phyloP scores from a whole-genome alignment of 2,329 filamentous ascomycete species.

The Trichoderma gracile region DNA sequence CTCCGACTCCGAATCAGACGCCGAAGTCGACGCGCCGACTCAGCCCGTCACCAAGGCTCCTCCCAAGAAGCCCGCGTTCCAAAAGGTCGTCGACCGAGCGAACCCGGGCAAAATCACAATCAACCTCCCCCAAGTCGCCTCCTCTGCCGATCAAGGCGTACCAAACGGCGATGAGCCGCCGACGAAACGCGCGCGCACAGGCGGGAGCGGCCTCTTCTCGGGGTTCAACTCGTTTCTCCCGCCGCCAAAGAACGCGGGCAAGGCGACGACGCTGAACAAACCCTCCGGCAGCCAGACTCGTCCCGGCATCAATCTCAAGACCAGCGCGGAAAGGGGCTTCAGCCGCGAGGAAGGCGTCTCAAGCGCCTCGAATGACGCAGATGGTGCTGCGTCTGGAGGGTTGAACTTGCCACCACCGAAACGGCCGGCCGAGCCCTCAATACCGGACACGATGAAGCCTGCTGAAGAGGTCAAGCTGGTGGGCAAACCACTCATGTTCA shows the following conservation, averaged over 20 bases:
- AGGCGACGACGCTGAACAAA: slow-evolving; percentile 32
- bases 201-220: slow-evolving; percentile 62
- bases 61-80: slow-evolving; percentile 62
- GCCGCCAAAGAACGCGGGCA: slow-evolving; percentile 67
- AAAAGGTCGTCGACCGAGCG: slow-evolving; percentile 77
- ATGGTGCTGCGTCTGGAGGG: slow-evolving; percentile 31
- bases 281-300: slow-evolving; percentile 34
- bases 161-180: slow-evolving; percentile 48
- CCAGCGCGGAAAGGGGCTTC: slow-evolving; percentile 80
- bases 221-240: slow-evolving; percentile 87
- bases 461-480: slow-evolving; percentile 67
- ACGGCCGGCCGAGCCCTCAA: slow-evolving; percentile 46
- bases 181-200: slow-evolving; percentile 67
- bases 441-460: slow-evolving; percentile 57
- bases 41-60: slow-evolving; percentile 37
- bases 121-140: slow-evolving; percentile 63
- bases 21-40: slow-evolving; percentile 47
- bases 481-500: slow-evolving; percentile 84
- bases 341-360: slow-evolving; percentile 54
- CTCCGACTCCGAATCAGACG: slow-evolving; percentile 79
- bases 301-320: slow-evolving; percentile 68
- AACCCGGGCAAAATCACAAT: slow-evolving; percentile 84
- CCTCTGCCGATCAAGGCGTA: slow-evolving; percentile 40
- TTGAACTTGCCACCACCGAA: slow-evolving; percentile 47
- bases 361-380: slow-evolving; percentile 28